A percentile compares a stretch with the other conserved stretches of the same genome.
phyloP scores from a whole-genome alignment of 441 rosid genomes.

The Francoa sonchifolia region DNA sequence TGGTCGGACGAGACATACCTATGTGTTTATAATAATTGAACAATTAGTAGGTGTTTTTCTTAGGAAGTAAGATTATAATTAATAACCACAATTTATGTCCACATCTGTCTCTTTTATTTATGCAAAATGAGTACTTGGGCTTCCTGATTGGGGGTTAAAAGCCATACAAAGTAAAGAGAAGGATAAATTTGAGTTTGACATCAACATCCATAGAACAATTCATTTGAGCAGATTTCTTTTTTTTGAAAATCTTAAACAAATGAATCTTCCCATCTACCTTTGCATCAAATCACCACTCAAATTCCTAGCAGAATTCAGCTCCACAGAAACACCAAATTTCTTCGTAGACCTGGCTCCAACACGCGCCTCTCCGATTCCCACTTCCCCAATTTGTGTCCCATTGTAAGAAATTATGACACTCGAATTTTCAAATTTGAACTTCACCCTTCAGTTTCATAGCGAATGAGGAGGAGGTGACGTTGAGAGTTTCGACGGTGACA shows the following conservation, averaged over 20 bases:
- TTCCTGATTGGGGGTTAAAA: too few species aligned
- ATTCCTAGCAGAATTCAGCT: background rate
- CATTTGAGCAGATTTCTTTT: background rate
- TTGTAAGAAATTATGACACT: conserved; percentile 1
- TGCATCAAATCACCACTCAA: background rate
- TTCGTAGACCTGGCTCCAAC: conserved; percentile 1
- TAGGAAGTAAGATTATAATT: too few species aligned
- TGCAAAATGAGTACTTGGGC: too few species aligned
- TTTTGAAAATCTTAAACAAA: background rate
- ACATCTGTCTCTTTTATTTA: too few species aligned
- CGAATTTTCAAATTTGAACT: conserved; percentile 4
- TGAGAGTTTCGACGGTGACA: background rate
- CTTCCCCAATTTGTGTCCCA: background rate
- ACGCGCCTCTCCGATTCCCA: background rate
- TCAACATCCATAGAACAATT: background rate
- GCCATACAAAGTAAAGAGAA: too few species aligned
- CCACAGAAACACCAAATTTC: background rate
- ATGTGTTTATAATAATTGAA: too few species aligned
- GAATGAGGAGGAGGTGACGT: background rate
- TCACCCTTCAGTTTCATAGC: too few species aligned
- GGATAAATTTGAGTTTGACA: background rate
- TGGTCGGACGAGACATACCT: too few species aligned
- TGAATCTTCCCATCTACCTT: background rate
- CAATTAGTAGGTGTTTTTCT: too few species aligned
- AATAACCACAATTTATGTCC: too few species aligned